Conservation (phyloP, 495 filamentous ascomycete species). For the Gamarada debralockiae region DNA sequence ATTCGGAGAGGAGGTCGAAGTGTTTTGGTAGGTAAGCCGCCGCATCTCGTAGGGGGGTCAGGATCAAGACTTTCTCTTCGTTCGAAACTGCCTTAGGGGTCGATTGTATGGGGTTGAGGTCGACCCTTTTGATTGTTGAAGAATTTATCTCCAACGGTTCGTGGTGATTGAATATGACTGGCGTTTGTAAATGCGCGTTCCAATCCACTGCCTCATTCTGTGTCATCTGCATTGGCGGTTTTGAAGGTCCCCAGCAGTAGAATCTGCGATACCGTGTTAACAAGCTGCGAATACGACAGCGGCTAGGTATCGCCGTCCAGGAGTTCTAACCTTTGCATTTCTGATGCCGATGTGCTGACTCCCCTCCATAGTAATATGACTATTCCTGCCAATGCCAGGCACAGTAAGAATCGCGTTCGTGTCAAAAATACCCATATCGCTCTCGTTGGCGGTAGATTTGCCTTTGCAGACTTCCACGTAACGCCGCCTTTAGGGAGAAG, state of each 20-base stretch:
- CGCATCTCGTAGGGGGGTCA: constrained; percentile 93
- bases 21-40: constrained; percentile 75
- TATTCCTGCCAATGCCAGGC: constrained; percentile 65
- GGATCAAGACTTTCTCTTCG: constrained; percentile 86
- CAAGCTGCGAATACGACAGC: background rate
- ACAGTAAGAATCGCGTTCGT: constrained; percentile 73
- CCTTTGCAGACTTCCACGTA: constrained; percentile 86
- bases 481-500: constrained; percentile 81
- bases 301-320: background rate
- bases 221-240: constrained; percentile 90
- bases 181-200: constrained; percentile 84
- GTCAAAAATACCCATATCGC: constrained; percentile 74
- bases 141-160: constrained; percentile 79
- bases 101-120: constrained; percentile 84
- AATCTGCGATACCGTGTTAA: constrained; percentile 55
- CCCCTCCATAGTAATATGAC: constrained; percentile 88
- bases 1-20: constrained; percentile 85
- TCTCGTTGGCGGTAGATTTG: constrained; percentile 76
- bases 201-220: constrained; percentile 85
- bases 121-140: constrained; percentile 67
- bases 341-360: constrained; percentile 71
- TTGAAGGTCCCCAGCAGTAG: constrained; percentile 93
- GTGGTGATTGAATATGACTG: constrained; percentile 94
- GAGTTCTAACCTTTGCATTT: constrained; percentile 81
- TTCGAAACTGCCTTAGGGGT: constrained; percentile 72